A percentile compares a stretch with the other conserved stretches of the same genome.
phyloP scores from a whole-genome alignment of 768 basidiomycete species.

The Xerocomellus amylosporus region DNA sequence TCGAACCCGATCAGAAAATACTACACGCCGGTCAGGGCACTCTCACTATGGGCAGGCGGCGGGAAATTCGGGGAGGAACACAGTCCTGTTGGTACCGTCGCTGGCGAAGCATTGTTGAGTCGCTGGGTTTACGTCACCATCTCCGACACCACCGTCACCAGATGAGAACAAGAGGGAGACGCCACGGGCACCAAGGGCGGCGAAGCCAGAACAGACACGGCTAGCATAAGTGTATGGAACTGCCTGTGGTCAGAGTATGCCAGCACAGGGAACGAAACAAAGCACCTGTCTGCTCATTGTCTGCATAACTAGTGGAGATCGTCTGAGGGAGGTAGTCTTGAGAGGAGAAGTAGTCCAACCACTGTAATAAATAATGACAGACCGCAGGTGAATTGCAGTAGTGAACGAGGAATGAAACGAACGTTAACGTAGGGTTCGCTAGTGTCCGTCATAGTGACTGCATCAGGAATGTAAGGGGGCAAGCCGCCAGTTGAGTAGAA shows the following conservation, averaged over 20 bases:
- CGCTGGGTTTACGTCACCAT: conserved; percentile 49
- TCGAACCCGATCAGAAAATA: not conserved
- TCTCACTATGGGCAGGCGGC: conserved; percentile 56
- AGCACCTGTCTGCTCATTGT: conserved; percentile 68
- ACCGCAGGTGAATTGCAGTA: not conserved
- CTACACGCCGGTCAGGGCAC: too few relatives aligned
- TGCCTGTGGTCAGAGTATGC: conserved; percentile 17
- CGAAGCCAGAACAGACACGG: conserved; percentile 60
- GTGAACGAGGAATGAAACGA: conserved; percentile 10
- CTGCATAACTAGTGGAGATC: conserved; percentile 73
- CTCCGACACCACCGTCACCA: conserved; percentile 70
- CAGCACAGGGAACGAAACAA: not conserved
- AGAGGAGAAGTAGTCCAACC: conserved; percentile 57
- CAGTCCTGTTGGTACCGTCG: conserved; percentile 49
- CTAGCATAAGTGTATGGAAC: conserved; percentile 57
- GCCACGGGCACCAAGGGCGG: conserved; percentile 67
- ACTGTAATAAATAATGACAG: conserved; percentile 34
- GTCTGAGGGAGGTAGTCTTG: conserved; percentile 50
- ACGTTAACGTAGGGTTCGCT: conserved; percentile 52
- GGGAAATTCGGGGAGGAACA: conserved; percentile 62
- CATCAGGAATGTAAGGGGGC: conserved; percentile 57
- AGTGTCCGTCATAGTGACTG: conserved; percentile 35
- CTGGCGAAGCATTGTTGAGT: conserved; percentile 58
- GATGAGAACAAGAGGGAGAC: conserved; percentile 63
- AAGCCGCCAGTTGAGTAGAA: conserved; percentile 63